A percentile compares a stretch with the other conserved stretches of the same genome.
These are phyloP conservation scores for Debaryomyces subglobosus DNA, from an alignment of 1,139 yeast genomes.

Conservation along the genomic window DNA sequence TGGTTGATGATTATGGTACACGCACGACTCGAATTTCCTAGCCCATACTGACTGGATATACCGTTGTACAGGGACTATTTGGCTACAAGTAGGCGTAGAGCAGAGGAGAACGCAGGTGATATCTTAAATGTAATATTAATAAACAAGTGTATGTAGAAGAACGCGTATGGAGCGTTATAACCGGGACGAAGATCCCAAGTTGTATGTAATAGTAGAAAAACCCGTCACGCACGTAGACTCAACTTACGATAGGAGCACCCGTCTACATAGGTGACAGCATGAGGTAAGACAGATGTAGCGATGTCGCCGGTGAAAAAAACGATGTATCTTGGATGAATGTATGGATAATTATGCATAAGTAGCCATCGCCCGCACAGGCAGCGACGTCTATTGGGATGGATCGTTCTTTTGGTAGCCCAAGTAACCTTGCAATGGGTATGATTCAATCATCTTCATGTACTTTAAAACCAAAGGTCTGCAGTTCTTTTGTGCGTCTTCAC, in stretches of 20 bases:
- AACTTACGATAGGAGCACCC: background rate
- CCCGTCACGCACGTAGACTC: background rate
- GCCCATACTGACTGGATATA: background rate
- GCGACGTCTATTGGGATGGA: slow-evolving; percentile 59
- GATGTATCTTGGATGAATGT: slow-evolving; percentile 1
- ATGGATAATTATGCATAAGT: slow-evolving; percentile 5
- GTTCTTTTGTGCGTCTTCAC: slow-evolving; percentile 76
- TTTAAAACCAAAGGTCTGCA: slow-evolving; percentile 65
- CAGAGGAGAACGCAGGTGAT: background rate
- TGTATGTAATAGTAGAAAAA: slow-evolving; percentile 1
- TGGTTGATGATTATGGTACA: slow-evolving; percentile 18
- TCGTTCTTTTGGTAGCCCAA: slow-evolving; percentile 86
- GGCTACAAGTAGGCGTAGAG: background rate
- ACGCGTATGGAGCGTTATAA: background rate
- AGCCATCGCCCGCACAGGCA: slow-evolving; percentile 3
- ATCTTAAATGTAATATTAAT: slow-evolving; percentile 6
- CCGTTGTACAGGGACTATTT: background rate
- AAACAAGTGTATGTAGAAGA: slow-evolving; percentile 1
- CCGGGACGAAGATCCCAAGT: background rate
- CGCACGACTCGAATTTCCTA: slow-evolving; percentile 11
- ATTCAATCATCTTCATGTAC: slow-evolving; percentile 76
- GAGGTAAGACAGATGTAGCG: background rate
- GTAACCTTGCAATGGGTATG: slow-evolving; percentile 68
- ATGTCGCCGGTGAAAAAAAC: background rate
- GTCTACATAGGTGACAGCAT: background rate